phyloP scores from a whole-genome alignment of 805 yeast species.

The Brettanomyces nanus region DNA sequence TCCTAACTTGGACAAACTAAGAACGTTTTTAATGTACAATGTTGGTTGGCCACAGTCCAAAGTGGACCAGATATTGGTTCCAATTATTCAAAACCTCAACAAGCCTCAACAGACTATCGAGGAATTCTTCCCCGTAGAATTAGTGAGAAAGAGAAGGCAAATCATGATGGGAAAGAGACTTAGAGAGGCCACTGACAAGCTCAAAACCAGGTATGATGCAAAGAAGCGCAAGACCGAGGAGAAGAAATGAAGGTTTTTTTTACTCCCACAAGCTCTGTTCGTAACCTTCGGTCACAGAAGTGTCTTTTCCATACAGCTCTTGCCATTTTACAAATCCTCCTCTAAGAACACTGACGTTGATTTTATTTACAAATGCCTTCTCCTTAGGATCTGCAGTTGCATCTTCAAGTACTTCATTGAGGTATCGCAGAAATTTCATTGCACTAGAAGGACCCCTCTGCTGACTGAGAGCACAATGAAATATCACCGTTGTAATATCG shows the following conservation, averaged over 20 bases:
- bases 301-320: conserved; percentile 58
- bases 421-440: conserved; percentile 43
- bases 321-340: conserved; percentile 93
- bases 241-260: neutral
- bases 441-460: conserved; percentile 90
- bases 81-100: conserved; percentile 75
- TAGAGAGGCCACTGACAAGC: conserved; percentile 45
- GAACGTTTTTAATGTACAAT: conserved; percentile 58
- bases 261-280: conserved; percentile 32
- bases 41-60: conserved; percentile 75
- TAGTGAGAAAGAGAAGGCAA: conserved; percentile 37
- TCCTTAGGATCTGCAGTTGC: conserved; percentile 10
- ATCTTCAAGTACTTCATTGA: conserved; percentile 25
- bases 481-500: conserved; percentile 48
- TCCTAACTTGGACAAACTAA: conserved; percentile 73
- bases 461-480: conserved; percentile 88
- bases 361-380: conserved; percentile 28
- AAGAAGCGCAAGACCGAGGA: conserved; percentile 3
- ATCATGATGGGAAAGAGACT: conserved; percentile 52
- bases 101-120: conserved; percentile 54
- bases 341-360: conserved; percentile 53
- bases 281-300: conserved; percentile 52
- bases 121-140: conserved; percentile 62
- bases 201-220: conserved; percentile 22
- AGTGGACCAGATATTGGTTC: conserved; percentile 78